These are phyloP conservation scores for Thielaviopsis populi DNA, from an alignment of 2,329 filamentous ascomycete genomes.

Conservation along the genomic window DNA sequence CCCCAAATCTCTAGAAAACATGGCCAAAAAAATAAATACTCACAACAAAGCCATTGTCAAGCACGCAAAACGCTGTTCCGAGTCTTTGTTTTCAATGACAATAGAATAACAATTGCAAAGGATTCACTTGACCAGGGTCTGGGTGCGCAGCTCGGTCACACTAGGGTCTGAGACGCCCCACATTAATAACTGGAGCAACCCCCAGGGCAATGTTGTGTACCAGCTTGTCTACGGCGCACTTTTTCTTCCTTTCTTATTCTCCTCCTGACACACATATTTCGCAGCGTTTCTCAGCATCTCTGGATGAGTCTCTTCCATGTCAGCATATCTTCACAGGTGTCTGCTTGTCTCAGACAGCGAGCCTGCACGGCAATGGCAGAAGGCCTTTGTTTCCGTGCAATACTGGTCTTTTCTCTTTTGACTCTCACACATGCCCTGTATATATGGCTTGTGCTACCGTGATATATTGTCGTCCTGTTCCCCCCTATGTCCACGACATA, in stretches of 20 bases:
- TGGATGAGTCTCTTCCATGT: neutral
- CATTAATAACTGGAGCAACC: neutral
- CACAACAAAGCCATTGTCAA: neutral
- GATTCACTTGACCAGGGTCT: neutral
- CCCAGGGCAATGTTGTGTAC: neutral
- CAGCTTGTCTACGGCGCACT: neutral
- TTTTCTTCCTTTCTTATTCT: neutral
- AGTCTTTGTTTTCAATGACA: neutral
- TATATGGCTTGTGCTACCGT: neutral
- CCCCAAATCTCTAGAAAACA: neutral
- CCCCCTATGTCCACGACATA: neutral
- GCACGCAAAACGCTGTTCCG: neutral
- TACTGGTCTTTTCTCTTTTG: constrained; percentile 1
- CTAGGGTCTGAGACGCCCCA: neutral
- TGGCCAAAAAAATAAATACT: neutral
- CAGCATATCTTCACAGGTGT: neutral
- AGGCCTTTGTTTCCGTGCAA: neutral
- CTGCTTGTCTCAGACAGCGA: constrained; percentile 1
- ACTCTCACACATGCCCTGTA: neutral
- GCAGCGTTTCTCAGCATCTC: too few species aligned
- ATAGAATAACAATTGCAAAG: neutral
- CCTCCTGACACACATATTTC: neutral
- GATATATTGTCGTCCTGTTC: neutral
- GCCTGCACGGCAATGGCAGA: neutral
- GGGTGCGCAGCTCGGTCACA: neutral